Evolutionary conservation across 306 rosid genomes (phyloP).

Genomic region (Trifolium dubium): DNA sequence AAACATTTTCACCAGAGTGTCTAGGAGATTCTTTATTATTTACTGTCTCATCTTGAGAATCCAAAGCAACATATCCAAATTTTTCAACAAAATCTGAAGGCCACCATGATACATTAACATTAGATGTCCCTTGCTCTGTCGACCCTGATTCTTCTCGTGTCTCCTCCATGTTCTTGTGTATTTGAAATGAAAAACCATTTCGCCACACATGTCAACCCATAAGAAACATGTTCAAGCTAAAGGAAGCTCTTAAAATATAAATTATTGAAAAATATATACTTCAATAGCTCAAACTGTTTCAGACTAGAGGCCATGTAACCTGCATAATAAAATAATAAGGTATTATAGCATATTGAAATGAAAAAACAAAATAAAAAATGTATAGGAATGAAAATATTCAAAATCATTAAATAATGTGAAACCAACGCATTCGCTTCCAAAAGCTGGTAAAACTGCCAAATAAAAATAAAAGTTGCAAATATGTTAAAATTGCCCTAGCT

Average conservation of each 20-base stretch:
- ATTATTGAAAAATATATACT: conserved; percentile 44
- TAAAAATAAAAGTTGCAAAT: conserved; percentile 23
- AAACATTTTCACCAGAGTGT: conserved; percentile 58
- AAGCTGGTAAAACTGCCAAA: conserved; percentile 21
- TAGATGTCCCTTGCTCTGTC: conserved; percentile 87
- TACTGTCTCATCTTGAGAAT: conserved; percentile 69
- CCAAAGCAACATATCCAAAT: conserved; percentile 90
- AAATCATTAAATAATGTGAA: conserved; percentile 26
- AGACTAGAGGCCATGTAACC: conserved; percentile 80
- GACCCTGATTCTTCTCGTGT: conserved; percentile 84
- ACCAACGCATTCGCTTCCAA: conserved; percentile 25
- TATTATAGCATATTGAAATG: conserved; percentile 30
- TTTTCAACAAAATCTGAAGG: conserved; percentile 84
- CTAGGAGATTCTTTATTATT: conserved; percentile 61
- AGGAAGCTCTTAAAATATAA: conserved; percentile 45
- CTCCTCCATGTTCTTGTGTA: conserved; percentile 85
- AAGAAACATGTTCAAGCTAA: conserved; percentile 55
- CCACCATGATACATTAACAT: conserved; percentile 86
- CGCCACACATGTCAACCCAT: conserved; percentile 74
- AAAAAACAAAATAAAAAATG: not conserved
- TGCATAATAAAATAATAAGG: conserved; percentile 44
- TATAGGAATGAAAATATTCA: conserved; percentile 16
- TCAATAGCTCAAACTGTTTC: conserved; percentile 56
- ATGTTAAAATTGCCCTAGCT: conserved; percentile 25
- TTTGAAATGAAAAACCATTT: conserved; percentile 82